Evolutionary conservation across 352 stramenopile species (phyloP).

Genomic region (Globisporangium parvum): DNA sequence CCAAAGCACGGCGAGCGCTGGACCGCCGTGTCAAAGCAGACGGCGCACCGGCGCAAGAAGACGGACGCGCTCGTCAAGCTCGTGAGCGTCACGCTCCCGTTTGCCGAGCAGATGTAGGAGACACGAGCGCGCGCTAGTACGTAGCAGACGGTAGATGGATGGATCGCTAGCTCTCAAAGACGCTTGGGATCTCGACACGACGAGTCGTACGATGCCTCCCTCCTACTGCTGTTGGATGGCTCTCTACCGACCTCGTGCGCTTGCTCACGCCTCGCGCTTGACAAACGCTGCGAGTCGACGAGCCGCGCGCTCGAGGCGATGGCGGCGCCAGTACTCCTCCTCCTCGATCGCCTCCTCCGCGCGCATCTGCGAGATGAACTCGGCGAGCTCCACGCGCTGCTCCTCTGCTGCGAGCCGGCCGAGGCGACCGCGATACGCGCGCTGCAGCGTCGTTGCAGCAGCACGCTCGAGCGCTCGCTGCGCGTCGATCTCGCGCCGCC

Average conservation of each 20-base stretch:
- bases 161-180: too few species aligned
- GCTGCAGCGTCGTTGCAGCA: conserved; percentile 80
- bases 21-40: conserved; percentile 91
- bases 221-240: not conserved
- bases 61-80: conserved; percentile 64
- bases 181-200: not conserved
- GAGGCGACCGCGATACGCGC: conserved; percentile 81
- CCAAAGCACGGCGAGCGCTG: conserved; percentile 95
- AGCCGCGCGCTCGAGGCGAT: conserved; percentile 45
- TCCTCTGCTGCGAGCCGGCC: conserved; percentile 80
- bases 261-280: conserved; percentile 40
- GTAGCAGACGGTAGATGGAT: too few species aligned
- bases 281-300: conserved; percentile 54
- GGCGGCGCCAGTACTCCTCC: conserved; percentile 60
- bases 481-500: conserved; percentile 81
- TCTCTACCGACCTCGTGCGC: not conserved
- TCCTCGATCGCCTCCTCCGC: conserved; percentile 89
- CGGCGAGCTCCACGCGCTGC: conserved; percentile 84
- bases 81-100: conserved; percentile 70
- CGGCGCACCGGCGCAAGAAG: conserved; percentile 84
- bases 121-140: not conserved
- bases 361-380: conserved; percentile 91
- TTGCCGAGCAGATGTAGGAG: conserved; percentile 41
- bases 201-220: conserved; percentile 1
- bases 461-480: conserved; percentile 68